Evolutionary conservation across 495 filamentous ascomycete species (phyloP).

Genomic region (Acidomyces sp.): DNA sequence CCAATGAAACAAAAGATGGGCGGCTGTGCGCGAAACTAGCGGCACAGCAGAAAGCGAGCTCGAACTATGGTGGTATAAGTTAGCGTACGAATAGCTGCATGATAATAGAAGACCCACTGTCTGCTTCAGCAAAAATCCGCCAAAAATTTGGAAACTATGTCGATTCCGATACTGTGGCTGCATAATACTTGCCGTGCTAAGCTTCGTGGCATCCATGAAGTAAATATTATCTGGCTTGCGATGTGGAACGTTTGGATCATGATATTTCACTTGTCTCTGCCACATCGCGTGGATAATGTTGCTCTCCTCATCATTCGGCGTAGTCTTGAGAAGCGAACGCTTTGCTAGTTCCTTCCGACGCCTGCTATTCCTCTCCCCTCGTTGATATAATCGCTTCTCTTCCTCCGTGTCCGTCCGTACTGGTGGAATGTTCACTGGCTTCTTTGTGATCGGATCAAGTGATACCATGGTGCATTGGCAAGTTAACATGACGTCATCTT

Average conservation of each 20-base stretch:
- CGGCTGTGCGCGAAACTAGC: constrained; percentile 61
- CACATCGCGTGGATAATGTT: constrained; percentile 71
- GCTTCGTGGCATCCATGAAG: constrained; percentile 53
- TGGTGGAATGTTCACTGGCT: constrained; percentile 45
- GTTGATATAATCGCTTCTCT: constrained; percentile 52
- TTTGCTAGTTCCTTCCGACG: constrained; percentile 56
- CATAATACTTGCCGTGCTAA: constrained; percentile 69
- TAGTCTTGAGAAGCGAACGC: constrained; percentile 52
- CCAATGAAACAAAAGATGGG: constrained; percentile 64
- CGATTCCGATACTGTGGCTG: constrained; percentile 76
- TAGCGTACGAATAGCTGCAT: constrained; percentile 29
- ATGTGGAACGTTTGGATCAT: constrained; percentile 45
- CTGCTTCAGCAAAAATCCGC: constrained; percentile 69
- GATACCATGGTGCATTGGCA: constrained; percentile 82
- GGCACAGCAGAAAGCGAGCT: constrained; percentile 81
- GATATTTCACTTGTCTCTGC: constrained; percentile 57
- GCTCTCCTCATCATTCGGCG: constrained; percentile 64
- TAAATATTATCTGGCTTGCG: constrained; percentile 50
- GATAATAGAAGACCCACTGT: no score
- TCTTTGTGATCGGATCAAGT: constrained; percentile 59
- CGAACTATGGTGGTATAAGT: no score
- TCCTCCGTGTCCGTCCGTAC: constrained; percentile 55
- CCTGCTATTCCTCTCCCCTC: constrained; percentile 60
- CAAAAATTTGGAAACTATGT: constrained; percentile 85
- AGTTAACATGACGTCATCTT: constrained; percentile 60